Evolutionary conservation across 306 rosid species (phyloP).

Genomic region (Arachis stenosperma): DNA sequence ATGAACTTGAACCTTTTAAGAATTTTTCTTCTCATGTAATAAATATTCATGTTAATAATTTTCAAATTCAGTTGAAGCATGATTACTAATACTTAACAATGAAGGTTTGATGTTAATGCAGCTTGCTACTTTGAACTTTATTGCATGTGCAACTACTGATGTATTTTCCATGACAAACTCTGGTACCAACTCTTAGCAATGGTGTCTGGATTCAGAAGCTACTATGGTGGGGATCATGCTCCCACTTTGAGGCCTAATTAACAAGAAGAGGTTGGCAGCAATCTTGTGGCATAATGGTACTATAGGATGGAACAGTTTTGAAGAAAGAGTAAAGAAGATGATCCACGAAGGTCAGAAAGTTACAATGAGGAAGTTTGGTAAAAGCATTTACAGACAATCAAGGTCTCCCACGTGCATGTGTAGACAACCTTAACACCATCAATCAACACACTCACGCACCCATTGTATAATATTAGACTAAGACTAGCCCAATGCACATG

Average conservation of each 20-base stretch:
- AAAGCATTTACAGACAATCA: slow-evolving; percentile 40
- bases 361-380: no score
- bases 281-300: slow-evolving; percentile 67
- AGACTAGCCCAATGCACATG: no score
- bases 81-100: background rate
- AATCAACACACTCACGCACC: no score
- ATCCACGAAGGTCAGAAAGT: no score
- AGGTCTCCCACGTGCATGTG: slow-evolving; percentile 86
- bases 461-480: no score
- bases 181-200: slow-evolving; percentile 92
- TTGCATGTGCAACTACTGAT: slow-evolving; percentile 90
- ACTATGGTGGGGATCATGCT: slow-evolving; percentile 68
- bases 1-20: slow-evolving; percentile 80
- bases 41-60: no score
- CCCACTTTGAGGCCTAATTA: slow-evolving; percentile 73
- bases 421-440: background rate
- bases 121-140: slow-evolving; percentile 31
- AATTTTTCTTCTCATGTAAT: slow-evolving; percentile 90
- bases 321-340: no score
- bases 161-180: slow-evolving; percentile 97
- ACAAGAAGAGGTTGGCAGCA: slow-evolving; percentile 85
- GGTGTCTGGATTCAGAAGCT: slow-evolving; percentile 87
- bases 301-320: slow-evolving; percentile 59
- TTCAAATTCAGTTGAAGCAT: background rate
- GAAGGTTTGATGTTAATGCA: slow-evolving; percentile 46